Base-by-base conservation (phyloP, 2,329 filamentous ascomycete species). In the Emericellopsis atlantica region DNA sequence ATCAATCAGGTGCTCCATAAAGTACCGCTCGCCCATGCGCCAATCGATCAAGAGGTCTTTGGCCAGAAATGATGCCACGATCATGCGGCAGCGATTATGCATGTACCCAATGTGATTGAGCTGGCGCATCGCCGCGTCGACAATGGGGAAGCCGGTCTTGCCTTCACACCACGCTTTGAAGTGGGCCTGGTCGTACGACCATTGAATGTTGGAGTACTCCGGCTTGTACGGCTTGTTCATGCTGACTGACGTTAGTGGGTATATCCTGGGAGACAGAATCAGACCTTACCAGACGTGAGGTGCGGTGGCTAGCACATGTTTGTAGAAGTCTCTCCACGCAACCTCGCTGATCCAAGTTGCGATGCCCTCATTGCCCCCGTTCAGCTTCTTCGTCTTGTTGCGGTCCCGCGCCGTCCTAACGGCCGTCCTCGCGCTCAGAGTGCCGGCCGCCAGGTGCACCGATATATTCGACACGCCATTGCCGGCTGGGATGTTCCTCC, bases 291-390 rank as follows among this genome's bases (percentile, higher is more conserved):
- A 86, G 6, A 88, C 68, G 51, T 88, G 89, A 0, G 89, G 89
- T 85, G 86, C 94, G 45, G 89, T 66, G 1, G 80, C 84, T 5
- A 95, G 62, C 4, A 95, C 84, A 55, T 92, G 84, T 52, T 81
- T 86, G 62, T 93, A 93, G 53, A 93, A 93, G 52, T 93, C 86
- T 12, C 86, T 69, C 86, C 86, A 92, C 0, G 84, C 86, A 4
- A 93, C 70, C 57, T 93, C 86, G 40, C 79, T 79, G 47, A 92
- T 86, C 85, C 85, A 93, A 0, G 69, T 67, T 39, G 72, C 66
- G 43, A 84, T 80, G 0, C 84, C 84, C 14, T 74, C 60, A 16
- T 72, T 70, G 0, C 82, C 81, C 1, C 66, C 74, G 44, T 87
- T 75, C 2, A 94, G 68, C 43, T 76, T 74, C 54, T 73, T 76